Conservation (phyloP, 208 protist species). For the Wallacemonas rigidus region DNA sequence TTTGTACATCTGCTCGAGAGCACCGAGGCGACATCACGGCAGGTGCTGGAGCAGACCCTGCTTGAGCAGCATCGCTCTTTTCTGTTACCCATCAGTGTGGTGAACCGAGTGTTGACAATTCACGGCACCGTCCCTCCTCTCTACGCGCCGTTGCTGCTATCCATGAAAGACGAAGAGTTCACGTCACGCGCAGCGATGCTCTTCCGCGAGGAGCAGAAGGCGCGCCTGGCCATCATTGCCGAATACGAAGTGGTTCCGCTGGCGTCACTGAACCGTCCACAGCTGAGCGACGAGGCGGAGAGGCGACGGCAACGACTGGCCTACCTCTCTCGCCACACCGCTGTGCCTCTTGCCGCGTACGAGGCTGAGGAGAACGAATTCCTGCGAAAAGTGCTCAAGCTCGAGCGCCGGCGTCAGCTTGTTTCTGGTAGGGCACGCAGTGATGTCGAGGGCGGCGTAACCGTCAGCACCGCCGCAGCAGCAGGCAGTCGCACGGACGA, state of each 20-base stretch:
- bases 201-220: slow-evolving; percentile 55
- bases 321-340: slow-evolving; percentile 20
- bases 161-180: slow-evolving; percentile 37
- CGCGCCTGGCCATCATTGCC: slow-evolving; percentile 44
- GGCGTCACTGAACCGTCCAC: slow-evolving; percentile 49
- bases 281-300: slow-evolving; percentile 49
- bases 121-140: slow-evolving; percentile 50
- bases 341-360: slow-evolving; percentile 22
- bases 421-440: not conserved
- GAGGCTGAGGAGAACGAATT: slow-evolving; percentile 36
- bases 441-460: not conserved
- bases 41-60: slow-evolving; percentile 44
- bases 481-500: not conserved
- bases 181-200: slow-evolving; percentile 57
- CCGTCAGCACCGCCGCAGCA: not conserved
- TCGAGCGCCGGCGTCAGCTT: slow-evolving; percentile 22
- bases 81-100: slow-evolving; percentile 24
- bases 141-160: slow-evolving; percentile 54
- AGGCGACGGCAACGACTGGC: slow-evolving; percentile 37
- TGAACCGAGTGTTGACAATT: slow-evolving; percentile 32
- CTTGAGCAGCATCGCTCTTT: slow-evolving; percentile 35
- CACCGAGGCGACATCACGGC: slow-evolving; percentile 70
- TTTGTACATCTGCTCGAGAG: slow-evolving; percentile 59
- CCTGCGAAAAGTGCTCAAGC: slow-evolving; percentile 13
- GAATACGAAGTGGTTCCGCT: slow-evolving; percentile 72